Conservation (phyloP, 108 stramenopile species). For the Nitzschia sp. region DNA sequence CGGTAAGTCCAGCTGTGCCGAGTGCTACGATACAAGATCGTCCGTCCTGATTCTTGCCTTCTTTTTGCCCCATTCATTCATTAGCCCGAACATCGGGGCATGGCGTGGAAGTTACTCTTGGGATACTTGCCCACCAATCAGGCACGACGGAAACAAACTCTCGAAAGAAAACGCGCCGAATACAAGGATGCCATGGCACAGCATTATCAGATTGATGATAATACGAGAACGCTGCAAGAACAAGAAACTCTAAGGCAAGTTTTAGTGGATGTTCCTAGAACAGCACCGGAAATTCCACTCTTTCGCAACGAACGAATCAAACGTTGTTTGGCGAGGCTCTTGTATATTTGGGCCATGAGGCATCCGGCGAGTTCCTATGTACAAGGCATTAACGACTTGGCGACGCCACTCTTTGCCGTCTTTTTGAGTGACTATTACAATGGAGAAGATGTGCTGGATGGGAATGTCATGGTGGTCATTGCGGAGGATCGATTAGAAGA, state of each 20-base stretch:
- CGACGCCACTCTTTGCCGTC: constrained; percentile 90
- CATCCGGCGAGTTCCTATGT: constrained; percentile 97
- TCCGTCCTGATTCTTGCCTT: too few species aligned
- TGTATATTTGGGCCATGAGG: constrained; percentile 98
- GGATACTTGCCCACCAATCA: constrained; percentile 82
- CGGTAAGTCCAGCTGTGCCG: constrained; percentile 55
- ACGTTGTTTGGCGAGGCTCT: constrained; percentile 72
- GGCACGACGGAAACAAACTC: constrained; percentile 53
- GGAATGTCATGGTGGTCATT: constrained; percentile 65
- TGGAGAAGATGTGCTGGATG: constrained; percentile 57
- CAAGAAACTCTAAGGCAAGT: constrained; percentile 96
- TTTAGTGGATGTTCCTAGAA: constrained; percentile 96
- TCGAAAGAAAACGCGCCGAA: constrained; percentile 76
- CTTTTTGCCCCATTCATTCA: background rate
- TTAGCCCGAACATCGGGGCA: constrained; percentile 53
- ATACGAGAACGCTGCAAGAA: constrained; percentile 83
- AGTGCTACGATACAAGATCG: too few species aligned
- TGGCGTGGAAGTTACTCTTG: constrained; percentile 78
- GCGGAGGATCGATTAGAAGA: constrained; percentile 65
- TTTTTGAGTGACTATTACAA: constrained; percentile 83
- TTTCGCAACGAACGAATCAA: constrained; percentile 93
- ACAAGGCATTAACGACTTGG: constrained; percentile 98
- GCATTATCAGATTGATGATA: constrained; percentile 87
- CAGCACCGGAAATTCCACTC: constrained; percentile 88
- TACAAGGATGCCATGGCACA: constrained; percentile 81